Base-by-base conservation (phyloP, 768 basidiomycete genomes). In the Serendipita vermifera region DNA sequence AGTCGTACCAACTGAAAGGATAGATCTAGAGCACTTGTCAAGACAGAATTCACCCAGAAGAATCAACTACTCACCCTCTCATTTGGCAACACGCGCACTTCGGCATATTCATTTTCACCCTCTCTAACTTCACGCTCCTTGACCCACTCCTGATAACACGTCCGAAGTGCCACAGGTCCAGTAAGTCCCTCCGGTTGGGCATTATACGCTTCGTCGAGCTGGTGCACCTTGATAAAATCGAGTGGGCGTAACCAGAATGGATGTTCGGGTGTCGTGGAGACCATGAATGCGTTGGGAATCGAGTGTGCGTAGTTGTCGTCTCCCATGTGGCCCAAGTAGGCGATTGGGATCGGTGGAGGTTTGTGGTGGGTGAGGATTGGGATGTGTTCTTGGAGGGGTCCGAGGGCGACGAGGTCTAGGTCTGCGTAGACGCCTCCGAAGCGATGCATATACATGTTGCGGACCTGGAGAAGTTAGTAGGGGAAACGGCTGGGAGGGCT, bases 231-330 rank as follows among this genome's bases (percentile, higher is more conserved):
- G 15, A 51, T n/a, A 51, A 51, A 51, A 6, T 51, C 46, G 20
- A 51, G 46, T 29, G 46, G 46, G 9, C 6, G 4, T 1, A 22
- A 26, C 46, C 46, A 51, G 29, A 51, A 51, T 29, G 46, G 46
- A n/a, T 51, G 46, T 4, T n/a, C 9, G 4, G 46, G 46, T 15
- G 15, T 51, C 15, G 46, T 22, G 4, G 46, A 51, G 27, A 51
- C 27, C 46, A 51, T 51, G 46, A 51, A 51, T 2, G 46, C 46
- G 22, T 51, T 51, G 15, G 46, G 46, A 26, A 51, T 51, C 17
- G 46, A 51, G 27, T 51, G 46, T 29, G 46, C 46, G 22, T 51
- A 51, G n/a, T 51, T 51, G 46, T 51, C 46, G 46, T 51, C 46
- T 11, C 46, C 46, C 46, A 51, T 51, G 46, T 51, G 46, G n/a